phyloP scores from a whole-genome alignment of 352 stramenopile species.

The Aphanomyces cochlioides region DNA sequence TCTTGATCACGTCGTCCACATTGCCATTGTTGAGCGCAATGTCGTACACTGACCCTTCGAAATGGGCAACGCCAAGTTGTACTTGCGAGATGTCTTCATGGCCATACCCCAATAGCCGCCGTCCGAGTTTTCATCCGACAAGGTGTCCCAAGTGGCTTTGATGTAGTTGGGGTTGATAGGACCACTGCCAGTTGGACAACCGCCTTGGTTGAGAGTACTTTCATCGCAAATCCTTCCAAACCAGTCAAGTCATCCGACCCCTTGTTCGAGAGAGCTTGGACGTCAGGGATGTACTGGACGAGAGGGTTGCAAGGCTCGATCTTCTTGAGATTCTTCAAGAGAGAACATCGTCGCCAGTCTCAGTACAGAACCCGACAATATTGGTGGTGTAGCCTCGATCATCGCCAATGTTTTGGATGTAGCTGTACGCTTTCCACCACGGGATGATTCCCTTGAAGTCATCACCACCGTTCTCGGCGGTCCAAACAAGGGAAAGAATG shows the following conservation, averaged over 20 bases:
- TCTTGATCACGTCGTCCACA: constrained; percentile 2
- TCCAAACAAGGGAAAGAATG: constrained; percentile 13
- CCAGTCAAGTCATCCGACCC: background rate
- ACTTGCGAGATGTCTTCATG: constrained; percentile 11
- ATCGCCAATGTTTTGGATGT: constrained; percentile 20
- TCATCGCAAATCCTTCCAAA: constrained; percentile 4
- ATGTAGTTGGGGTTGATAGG: constrained; percentile 16
- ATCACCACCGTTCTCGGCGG: background rate
- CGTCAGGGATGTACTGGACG: constrained; percentile 3
- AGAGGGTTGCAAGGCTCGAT: constrained; percentile 13
- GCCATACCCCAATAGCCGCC: constrained; percentile 16
- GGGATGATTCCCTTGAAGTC: background rate
- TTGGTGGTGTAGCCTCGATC: constrained; percentile 11
- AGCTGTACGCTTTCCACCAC: constrained; percentile 15
- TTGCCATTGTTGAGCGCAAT: constrained; percentile 11
- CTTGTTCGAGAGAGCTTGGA: background rate
- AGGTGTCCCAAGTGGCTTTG: constrained; percentile 10
- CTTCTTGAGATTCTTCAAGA: background rate
- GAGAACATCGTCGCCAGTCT: background rate
- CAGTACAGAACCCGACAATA: constrained; percentile 13
- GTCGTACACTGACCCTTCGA: constrained; percentile 11
- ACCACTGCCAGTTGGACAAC: constrained; percentile 10
- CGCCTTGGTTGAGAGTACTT: background rate
- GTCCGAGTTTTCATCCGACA: background rate
- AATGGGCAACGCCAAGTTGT: constrained; percentile 6